Percentiles rank a stretch among this genome's conserved stretches.
Conservation (phyloP, 2,329 filamentous ascomycete species). For the Lachnellula cervina region DNA sequence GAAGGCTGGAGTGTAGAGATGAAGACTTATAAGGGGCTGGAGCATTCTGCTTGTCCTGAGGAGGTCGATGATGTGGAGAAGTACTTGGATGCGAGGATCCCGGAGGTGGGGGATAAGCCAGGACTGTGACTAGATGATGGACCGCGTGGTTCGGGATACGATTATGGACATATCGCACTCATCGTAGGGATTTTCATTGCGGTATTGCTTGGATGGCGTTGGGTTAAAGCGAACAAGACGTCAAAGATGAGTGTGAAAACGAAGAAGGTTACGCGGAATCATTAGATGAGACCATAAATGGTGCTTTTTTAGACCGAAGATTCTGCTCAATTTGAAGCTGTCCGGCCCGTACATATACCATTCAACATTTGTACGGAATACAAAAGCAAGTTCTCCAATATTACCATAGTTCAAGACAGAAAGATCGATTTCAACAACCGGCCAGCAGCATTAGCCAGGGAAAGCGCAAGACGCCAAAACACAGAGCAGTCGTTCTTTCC, state of each 20-base stretch:
- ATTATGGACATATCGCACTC: not conserved
- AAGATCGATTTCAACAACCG: too few species aligned
- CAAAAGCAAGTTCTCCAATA: too few species aligned
- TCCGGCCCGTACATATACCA: too few species aligned
- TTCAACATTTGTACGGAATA: too few species aligned
- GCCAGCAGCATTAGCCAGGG: too few species aligned
- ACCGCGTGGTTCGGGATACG: not conserved
- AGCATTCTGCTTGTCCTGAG: slow-evolving; percentile 68
- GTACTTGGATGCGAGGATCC: slow-evolving; percentile 46
- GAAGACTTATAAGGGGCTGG: slow-evolving; percentile 61
- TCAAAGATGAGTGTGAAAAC: not conserved
- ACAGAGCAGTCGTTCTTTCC: too few species aligned
- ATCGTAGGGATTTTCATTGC: not conserved
- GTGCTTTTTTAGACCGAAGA: not conserved
- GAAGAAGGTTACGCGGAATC: not conserved
- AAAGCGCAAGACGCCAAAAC: too few species aligned
- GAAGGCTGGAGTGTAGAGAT: slow-evolving; percentile 71
- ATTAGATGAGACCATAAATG: not conserved
- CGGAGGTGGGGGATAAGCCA: slow-evolving; percentile 35
- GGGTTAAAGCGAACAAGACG: not conserved
- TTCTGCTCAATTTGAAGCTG: too few species aligned
- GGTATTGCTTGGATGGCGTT: not conserved
- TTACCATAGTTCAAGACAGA: too few species aligned
- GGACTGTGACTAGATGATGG: slow-evolving; percentile 18
- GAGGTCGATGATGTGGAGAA: slow-evolving; percentile 79